These are phyloP conservation scores for Pleurotus platypus DNA, from an alignment of 768 basidiomycete species.

Conservation along the genomic window DNA sequence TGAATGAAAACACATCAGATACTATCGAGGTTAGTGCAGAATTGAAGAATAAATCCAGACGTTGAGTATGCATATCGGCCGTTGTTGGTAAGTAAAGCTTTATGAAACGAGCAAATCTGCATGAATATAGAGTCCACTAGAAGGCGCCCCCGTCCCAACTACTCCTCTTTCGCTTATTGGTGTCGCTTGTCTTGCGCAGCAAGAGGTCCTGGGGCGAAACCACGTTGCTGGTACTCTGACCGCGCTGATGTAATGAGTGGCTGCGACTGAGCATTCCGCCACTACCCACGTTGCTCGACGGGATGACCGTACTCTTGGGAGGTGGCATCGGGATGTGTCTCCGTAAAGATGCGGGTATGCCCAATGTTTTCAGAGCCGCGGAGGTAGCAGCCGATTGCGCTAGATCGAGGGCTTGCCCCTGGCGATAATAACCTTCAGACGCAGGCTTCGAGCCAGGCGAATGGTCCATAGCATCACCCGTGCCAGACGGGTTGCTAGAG, in stretches of 20 bases:
- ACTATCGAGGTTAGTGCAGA: too few relatives aligned
- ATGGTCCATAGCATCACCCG: constrained; percentile 12
- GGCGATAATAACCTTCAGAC: constrained; percentile 22
- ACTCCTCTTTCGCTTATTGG: constrained; percentile 51
- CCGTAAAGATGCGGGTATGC: neutral
- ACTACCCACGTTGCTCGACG: constrained; percentile 18
- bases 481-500: constrained; percentile 8
- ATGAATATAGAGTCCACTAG: constrained; percentile 6
- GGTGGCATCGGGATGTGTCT: constrained; percentile 18
- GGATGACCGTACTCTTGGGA: constrained; percentile 26
- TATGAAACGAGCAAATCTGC: too few relatives aligned
- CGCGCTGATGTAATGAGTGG: constrained; percentile 39
- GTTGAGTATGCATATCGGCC: too few relatives aligned
- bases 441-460: constrained; percentile 11
- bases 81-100: too few relatives aligned
- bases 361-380: constrained; percentile 15
- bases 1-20: too few relatives aligned
- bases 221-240: constrained; percentile 34
- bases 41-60: too few relatives aligned
- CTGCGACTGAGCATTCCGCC: constrained; percentile 13
- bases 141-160: constrained; percentile 51
- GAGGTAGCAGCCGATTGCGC: constrained; percentile 32
- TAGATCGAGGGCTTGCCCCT: constrained; percentile 49
- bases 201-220: constrained; percentile 52
- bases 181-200: constrained; percentile 33